Percentiles rank a stretch among this genome's conserved stretches.
Conservation (phyloP, 129 eudicot genomes). For the sunflower (Helianthus annuus) region HanXRQr2.0-SUNRISE NC_035438.2:122666681-122667180, state of each 20-base stretch:
- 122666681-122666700: too few species aligned
- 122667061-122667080: conserved; percentile 92
- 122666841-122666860: too few species aligned
- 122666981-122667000: background rate
- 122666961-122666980: background rate
- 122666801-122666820: too few species aligned
- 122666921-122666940: background rate
- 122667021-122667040: conserved; percentile 80
- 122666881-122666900: too few species aligned
- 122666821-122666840: too few species aligned
- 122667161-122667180: background rate
- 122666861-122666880: too few species aligned
- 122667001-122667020: background rate
- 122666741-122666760: too few species aligned
- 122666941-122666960: background rate
- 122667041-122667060: conserved; percentile 98
- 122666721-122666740: too few species aligned
- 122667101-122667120: conserved; percentile 6
- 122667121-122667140: conserved; percentile 8
- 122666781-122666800: too few species aligned
- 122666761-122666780: too few species aligned
- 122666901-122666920: background rate
- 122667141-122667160: background rate
- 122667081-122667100: conserved; percentile 55
- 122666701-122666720: too few species aligned